phyloP scores from a whole-genome alignment of 2,329 filamentous ascomycete species.

The Tolypocladium ophioglossoides region DNA sequence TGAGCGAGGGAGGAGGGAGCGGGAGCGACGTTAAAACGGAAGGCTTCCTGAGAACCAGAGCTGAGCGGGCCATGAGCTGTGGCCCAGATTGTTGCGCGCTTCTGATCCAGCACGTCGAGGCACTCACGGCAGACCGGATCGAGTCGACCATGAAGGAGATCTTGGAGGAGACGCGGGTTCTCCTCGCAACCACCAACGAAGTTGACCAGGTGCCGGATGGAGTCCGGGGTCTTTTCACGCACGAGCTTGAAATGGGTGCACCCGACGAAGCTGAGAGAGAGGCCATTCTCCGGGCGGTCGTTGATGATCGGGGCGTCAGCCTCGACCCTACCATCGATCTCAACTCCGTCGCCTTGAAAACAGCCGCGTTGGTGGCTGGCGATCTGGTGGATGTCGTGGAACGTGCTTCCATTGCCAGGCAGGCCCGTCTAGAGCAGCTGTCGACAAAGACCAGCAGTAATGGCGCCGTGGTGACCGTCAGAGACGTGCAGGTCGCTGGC shows the following conservation, averaged over 20 bases:
- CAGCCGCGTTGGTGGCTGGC: slow-evolving; percentile 86
- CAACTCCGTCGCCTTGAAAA: slow-evolving; percentile 80
- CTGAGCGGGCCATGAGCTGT: slow-evolving; percentile 81
- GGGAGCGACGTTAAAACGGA: slow-evolving; percentile 91
- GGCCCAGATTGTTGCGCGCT: slow-evolving; percentile 74
- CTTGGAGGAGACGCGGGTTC: slow-evolving; percentile 64
- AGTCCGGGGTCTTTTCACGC: slow-evolving; percentile 82
- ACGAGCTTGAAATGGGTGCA: slow-evolving; percentile 87
- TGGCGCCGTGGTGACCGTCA: slow-evolving; percentile 45
- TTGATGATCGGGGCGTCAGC: slow-evolving; percentile 65
- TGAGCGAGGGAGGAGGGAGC: slow-evolving; percentile 75
- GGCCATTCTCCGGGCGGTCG: slow-evolving; percentile 69
- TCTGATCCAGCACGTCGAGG: slow-evolving; percentile 83
- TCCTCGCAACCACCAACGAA: slow-evolving; percentile 91
- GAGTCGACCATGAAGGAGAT: slow-evolving; percentile 76
- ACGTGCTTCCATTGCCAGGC: slow-evolving; percentile 69
- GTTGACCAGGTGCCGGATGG: slow-evolving; percentile 90
- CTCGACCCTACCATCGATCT: slow-evolving; percentile 78
- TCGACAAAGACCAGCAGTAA: slow-evolving; percentile 35
- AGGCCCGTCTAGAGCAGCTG: slow-evolving; percentile 63
- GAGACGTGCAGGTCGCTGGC: slow-evolving; percentile 82
- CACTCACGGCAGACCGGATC: slow-evolving; percentile 84
- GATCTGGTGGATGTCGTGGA: slow-evolving; percentile 93
- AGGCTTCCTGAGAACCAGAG: slow-evolving; percentile 75
- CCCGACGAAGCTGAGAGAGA: slow-evolving; percentile 90